Evolutionary conservation across 1,139 yeast species (phyloP), one percentile per base, ranked within the genome.

Genomic region (Pichia sp.): DNA sequence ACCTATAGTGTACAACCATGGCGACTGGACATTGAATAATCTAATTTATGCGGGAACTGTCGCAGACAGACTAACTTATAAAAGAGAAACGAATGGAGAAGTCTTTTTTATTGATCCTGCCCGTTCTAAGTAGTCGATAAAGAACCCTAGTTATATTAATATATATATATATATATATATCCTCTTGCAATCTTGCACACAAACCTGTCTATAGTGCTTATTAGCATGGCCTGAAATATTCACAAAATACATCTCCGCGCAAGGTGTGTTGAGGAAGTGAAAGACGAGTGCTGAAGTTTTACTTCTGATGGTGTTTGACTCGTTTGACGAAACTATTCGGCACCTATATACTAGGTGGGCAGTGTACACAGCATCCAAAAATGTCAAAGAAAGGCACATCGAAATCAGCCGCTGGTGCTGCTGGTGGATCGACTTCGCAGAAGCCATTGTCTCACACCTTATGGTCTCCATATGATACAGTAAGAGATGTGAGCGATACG

Each of bases 391-490:
- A 52, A 30, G 30, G 29, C 15, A n/a, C 50, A 2, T 29, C 26
- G 2, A 53, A 51, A 15, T 2, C 45, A 30, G 29, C 47, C 7
- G 42, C 41, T 4, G 13, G 26, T n/a, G 30, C 42, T 1, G 15
- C 42, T 8, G 10, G 29, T 6, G 19, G 36, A 16, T 8, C 50
- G 8, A 15, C 44, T 15, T 36, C 56, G 1, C 53, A 61, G 19
- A 61, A 65, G 15, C 69, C 68, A 2, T 56, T 65, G 1, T 90
- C 97, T 2, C 96, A 90, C 70, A 89, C 98, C 1, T 78, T 93
- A 59, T 93, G 99, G 99, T 92, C 98, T 5, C 98, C 99, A 8
- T 85, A 89, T 59, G 99, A 95, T 68, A 95, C 99, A 0, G 97
- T 95, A 23, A 87, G 87, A 66, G 99, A 95, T 74, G 97, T 90